These are phyloP conservation scores for Chaetomiaceae sp. DNA, from an alignment of 2,329 filamentous ascomycete genomes.

Conservation along the genomic window DNA sequence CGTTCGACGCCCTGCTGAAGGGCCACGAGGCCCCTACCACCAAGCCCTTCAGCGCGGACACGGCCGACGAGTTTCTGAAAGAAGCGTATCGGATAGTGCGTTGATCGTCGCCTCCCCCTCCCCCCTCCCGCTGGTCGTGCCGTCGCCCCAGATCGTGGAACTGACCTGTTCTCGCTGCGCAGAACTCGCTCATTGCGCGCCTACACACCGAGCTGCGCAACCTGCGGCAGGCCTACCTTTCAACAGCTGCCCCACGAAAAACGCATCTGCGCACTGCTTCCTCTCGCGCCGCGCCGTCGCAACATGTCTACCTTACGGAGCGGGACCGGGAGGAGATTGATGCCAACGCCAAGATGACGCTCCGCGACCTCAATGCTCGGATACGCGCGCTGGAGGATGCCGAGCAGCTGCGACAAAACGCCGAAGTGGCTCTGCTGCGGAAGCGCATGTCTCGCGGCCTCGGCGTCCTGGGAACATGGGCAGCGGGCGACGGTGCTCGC, in stretches of 20 bases:
- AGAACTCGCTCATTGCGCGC: constrained; percentile 81
- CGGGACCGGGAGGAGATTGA: constrained; percentile 81
- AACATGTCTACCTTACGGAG: constrained; percentile 61
- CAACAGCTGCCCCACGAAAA: constrained; percentile 62
- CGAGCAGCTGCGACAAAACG: constrained; percentile 73
- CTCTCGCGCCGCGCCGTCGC: constrained; percentile 35
- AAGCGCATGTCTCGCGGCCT: constrained; percentile 63
- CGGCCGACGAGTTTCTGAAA: constrained; percentile 79
- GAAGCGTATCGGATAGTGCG: constrained; percentile 89
- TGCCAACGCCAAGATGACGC: constrained; percentile 74
- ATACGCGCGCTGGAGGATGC: constrained; percentile 76
- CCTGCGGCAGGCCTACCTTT: constrained; percentile 87
- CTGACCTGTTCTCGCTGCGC: constrained; percentile 8
- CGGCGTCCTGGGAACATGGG: constrained; percentile 59
- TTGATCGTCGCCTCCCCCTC: no score
- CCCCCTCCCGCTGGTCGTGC: no score
- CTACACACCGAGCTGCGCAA: constrained; percentile 73
- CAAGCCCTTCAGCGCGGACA: constrained; percentile 40
- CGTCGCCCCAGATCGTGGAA: no score
- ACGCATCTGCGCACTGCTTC: constrained; percentile 40
- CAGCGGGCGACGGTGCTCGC: constrained; percentile 54
- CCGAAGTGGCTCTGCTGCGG: constrained; percentile 61
- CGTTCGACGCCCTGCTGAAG: constrained; percentile 63
- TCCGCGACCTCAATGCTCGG: constrained; percentile 76
- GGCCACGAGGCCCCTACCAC: constrained; percentile 49